Conservation (phyloP, 371 early-diverging fungal genomes). For the Mortierella sp. region DNA sequence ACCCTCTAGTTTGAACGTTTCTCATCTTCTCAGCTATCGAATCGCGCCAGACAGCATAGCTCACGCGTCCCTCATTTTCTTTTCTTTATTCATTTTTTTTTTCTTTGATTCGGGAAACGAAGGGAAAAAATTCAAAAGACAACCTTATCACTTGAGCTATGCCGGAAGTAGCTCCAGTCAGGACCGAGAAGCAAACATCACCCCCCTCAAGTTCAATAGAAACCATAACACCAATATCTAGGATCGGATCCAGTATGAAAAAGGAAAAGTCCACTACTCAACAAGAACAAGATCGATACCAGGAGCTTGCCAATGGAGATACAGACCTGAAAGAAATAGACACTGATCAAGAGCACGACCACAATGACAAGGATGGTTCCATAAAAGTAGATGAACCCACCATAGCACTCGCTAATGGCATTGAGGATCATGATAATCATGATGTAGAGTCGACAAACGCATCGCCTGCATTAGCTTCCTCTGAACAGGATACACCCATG, state of each 20-base stretch:
- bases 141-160: constrained; percentile 6
- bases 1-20: neutral
- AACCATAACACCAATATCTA: constrained; percentile 5
- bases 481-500: constrained; percentile 35
- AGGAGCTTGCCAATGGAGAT: neutral
- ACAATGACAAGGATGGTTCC: constrained; percentile 4
- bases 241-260: constrained; percentile 20
- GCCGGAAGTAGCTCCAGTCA: constrained; percentile 19
- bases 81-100: neutral
- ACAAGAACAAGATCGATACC: constrained; percentile 10
- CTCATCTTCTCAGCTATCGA: neutral
- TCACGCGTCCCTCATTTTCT: constrained; percentile 14
- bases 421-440: constrained; percentile 10
- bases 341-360: neutral
- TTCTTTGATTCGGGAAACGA: neutral
- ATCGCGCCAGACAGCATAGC: neutral
- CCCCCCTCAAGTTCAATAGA: neutral
- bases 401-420: neutral
- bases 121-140: neutral
- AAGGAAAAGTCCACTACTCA: constrained; percentile 22
- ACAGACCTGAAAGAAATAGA: neutral
- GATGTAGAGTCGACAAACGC: constrained; percentile 33
- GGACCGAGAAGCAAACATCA: constrained; percentile 18
- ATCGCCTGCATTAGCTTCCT: constrained; percentile 11
- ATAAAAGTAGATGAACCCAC: neutral